Evolutionary conservation across 1,139 yeast genomes (phyloP).

Genomic region (Saccharomycopsis hybrid): DNA sequence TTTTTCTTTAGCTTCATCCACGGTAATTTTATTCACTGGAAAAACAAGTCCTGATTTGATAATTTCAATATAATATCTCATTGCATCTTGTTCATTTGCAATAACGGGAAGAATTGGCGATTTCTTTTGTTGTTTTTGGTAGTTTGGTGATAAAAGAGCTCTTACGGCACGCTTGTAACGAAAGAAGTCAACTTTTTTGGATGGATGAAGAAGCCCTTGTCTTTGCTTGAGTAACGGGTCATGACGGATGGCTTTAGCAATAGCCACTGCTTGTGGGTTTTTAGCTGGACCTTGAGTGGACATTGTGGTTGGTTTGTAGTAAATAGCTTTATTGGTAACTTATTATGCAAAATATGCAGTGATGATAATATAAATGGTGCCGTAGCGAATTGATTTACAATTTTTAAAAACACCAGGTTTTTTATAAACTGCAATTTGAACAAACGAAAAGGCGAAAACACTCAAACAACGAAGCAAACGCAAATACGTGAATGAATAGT

Average conservation of each 20-base stretch:
- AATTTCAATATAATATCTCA: slow-evolving; percentile 55
- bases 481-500: too few relatives aligned
- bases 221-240: slow-evolving; percentile 67
- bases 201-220: slow-evolving; percentile 60
- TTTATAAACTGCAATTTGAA: too few relatives aligned
- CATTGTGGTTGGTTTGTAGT: too few relatives aligned
- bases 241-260: slow-evolving; percentile 68
- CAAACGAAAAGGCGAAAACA: too few relatives aligned
- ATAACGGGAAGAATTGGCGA: slow-evolving; percentile 58
- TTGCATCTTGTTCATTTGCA: slow-evolving; percentile 47
- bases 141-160: slow-evolving; percentile 70
- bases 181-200: slow-evolving; percentile 72
- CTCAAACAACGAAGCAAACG: too few relatives aligned
- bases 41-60: slow-evolving; percentile 70
- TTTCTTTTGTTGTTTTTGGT: slow-evolving; percentile 48
- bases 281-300: slow-evolving; percentile 5
- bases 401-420: too few relatives aligned
- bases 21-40: slow-evolving; percentile 68
- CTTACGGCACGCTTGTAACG: slow-evolving; percentile 77
- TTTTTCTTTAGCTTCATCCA: slow-evolving; percentile 59
- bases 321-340: too few relatives aligned
- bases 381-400: too few relatives aligned
- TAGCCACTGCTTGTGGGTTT: slow-evolving; percentile 38
- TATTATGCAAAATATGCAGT: too few relatives aligned
- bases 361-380: too few relatives aligned